Conservation (phyloP, 768 basidiomycete genomes). For the Coprinopsis sp. region DNA sequence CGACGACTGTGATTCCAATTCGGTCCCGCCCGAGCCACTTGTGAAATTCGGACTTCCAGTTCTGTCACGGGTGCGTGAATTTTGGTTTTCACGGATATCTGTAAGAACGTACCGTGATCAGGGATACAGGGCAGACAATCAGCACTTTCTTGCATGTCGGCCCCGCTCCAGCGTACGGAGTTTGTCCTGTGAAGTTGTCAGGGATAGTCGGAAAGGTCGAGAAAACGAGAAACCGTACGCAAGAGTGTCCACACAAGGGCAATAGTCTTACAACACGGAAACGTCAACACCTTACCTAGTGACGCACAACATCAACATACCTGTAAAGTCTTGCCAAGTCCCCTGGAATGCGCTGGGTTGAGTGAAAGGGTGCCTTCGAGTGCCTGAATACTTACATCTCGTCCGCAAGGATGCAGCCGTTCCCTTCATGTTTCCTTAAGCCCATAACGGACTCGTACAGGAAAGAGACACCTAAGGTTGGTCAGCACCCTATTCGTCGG, state of each 20-base stretch:
- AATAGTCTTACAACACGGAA: conserved; percentile 57
- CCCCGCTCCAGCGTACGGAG: conserved; percentile 58
- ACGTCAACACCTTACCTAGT: neutral
- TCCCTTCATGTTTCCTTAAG: conserved; percentile 81
- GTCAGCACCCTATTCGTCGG: conserved; percentile 1
- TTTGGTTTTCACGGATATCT: neutral
- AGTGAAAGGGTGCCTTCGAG: conserved; percentile 8
- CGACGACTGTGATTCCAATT: conserved; percentile 40
- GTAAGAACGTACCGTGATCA: conserved; percentile 60
- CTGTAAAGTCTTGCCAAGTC: conserved; percentile 94
- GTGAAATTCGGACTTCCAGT: conserved; percentile 93
- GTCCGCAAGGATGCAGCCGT: conserved; percentile 95
- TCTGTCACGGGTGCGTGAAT: conserved; percentile 39
- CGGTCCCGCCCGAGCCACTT: conserved; percentile 78
- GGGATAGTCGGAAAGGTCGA: neutral
- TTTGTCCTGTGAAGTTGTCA: conserved; percentile 58
- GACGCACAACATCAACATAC: conserved; percentile 24
- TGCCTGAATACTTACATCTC: conserved; percentile 64
- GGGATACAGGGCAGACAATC: conserved; percentile 90
- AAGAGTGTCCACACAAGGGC: conserved; percentile 90
- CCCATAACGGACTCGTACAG: conserved; percentile 98
- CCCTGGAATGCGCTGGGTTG: conserved; percentile 41
- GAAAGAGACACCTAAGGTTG: conserved; percentile 78
- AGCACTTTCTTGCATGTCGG: conserved; percentile 74
- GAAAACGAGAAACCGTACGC: conserved; percentile 48